Percentiles rank a stretch among this genome's conserved stretches.
These are phyloP conservation scores for Fusarium nygamai DNA, from an alignment of 2,329 filamentous ascomycete species.

Conservation along the genomic window DNA sequence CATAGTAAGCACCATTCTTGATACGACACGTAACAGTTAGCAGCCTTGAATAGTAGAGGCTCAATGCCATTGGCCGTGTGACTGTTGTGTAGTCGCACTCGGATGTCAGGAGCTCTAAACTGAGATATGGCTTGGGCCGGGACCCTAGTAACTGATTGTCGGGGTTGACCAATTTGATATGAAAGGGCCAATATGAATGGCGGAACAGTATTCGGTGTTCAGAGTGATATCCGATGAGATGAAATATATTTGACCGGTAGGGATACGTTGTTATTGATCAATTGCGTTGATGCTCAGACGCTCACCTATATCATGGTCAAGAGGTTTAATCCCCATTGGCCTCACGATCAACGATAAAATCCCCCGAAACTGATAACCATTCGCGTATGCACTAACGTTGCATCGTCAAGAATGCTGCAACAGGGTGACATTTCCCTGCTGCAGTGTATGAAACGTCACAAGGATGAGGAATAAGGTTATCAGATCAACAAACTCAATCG, in stretches of 20 bases:
- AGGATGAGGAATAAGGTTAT: neutral
- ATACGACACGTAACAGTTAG: neutral
- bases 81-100: too few species aligned
- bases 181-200: neutral
- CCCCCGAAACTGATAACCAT: neutral
- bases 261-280: neutral
- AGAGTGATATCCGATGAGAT: fast-evolving
- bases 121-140: neutral
- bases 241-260: neutral
- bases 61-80: fast-evolving
- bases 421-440: neutral
- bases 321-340: too few species aligned
- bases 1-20: neutral
- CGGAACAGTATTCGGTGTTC: fast-evolving
- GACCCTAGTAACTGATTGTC: neutral
- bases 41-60: too few species aligned
- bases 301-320: neutral
- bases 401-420: neutral
- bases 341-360: too few species aligned
- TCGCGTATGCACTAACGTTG: neutral
- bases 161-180: neutral
- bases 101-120: neutral
- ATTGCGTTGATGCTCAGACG: neutral
- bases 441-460: neutral
- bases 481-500: neutral